These are phyloP conservation scores for Saccharomyces hybrid DNA, from an alignment of 1,139 yeast genomes.

Conservation along the genomic window DNA sequence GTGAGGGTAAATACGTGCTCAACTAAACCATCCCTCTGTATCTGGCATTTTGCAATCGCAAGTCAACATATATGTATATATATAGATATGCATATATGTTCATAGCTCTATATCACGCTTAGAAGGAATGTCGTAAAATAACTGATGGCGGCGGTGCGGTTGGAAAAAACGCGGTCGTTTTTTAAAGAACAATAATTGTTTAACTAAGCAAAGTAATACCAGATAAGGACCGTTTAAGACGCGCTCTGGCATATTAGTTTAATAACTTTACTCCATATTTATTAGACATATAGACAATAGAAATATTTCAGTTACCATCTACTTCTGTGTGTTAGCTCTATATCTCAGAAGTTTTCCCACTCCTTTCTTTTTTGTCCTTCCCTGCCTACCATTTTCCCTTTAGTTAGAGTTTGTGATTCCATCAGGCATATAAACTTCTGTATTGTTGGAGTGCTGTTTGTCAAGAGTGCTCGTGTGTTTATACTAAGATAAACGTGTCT, in stretches of 20 bases:
- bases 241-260: background rate
- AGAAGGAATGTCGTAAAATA: background rate
- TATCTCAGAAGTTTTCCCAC: background rate
- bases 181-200: background rate
- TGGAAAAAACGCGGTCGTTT: conserved; percentile 1
- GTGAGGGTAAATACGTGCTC: conserved; percentile 19
- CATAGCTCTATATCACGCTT: background rate
- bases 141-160: background rate
- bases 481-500: background rate
- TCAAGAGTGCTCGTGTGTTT: conserved; percentile 19
- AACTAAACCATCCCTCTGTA: background rate
- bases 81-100: background rate
- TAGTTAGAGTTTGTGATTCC: background rate
- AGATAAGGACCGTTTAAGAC: background rate
- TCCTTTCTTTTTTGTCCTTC: background rate
- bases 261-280: background rate
- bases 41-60: conserved; percentile 4
- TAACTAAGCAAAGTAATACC: background rate
- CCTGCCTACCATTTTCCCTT: background rate
- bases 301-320: background rate
- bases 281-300: background rate
- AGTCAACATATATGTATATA: background rate
- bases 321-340: background rate
- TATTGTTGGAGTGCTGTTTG: background rate
- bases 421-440: background rate